Base-by-base conservation (phyloP, 345 rosid species). In the Clausena lansium region DNA sequence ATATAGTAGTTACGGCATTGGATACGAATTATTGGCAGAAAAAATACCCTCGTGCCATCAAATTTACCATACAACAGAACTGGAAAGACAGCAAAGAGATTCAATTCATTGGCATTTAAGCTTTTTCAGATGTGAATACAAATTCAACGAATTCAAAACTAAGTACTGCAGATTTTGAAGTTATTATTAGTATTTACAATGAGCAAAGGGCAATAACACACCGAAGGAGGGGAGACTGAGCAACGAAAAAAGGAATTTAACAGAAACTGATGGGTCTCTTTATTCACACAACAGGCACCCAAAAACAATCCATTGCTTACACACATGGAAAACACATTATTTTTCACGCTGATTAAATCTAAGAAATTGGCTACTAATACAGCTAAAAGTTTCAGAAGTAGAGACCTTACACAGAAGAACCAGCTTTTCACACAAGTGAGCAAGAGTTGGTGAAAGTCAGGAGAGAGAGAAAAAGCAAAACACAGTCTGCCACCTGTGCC, bases 281-380 rank as follows among this genome's bases (percentile, higher is more conserved):
- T 85, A 84, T 88, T 84, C 88, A 88, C 85, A 85, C 86, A 79
- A 77, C 81, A 82, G 79, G 71, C 79, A 77, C 78, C 83, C 84
- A 67, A 59, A 77, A 73, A 78, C 76, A 82, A 81, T 81, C 84
- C 82, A 81, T 77, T 65, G 69, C 69, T 81, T 84, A 73, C 81
- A 74, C 80, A 85, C 72, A 83, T 38, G 80, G 74, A 75, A 71
- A 71, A 87, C 86, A 77, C 84, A 82, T 87, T 85, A 85, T 87
- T 85, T 30, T 82, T 79, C 87, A 81, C 76, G 71, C 84, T 72
- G 64, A 76, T 77, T 2, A 79, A 77, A 80, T 85, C 83, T 82
- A 81, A 76, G 81, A 82, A 80, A 81, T 64, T 79, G 77, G 82
- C 84, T 83, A 81, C 81, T n/a, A 79, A 54, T 83, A 81, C 77